These are phyloP conservation scores for Anthracocystis panici-leucophaei DNA, from an alignment of 1,284 basidiomycete species.

Conservation along the genomic window DNA sequence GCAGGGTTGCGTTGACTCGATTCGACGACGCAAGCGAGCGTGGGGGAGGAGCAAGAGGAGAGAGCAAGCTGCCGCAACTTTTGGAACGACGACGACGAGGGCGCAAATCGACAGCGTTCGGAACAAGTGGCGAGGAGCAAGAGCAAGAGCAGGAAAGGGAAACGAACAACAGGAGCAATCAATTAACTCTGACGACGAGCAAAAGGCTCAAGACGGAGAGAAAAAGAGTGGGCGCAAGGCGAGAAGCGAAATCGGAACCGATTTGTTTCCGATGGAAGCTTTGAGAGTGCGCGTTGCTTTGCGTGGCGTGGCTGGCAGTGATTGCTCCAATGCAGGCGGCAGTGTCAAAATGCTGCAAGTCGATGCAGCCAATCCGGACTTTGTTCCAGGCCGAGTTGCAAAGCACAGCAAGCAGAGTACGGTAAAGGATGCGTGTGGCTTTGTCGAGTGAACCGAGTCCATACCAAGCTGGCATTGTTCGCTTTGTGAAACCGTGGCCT, in stretches of 20 bases:
- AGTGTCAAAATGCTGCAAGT: no score
- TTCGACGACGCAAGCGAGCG: conserved; percentile 3
- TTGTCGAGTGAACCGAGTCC: no score
- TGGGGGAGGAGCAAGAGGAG: neutral
- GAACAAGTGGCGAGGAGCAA: neutral
- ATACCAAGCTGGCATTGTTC: neutral
- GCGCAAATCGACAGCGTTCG: neutral
- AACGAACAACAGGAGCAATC: neutral
- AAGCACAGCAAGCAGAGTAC: no score
- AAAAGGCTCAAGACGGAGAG: no score
- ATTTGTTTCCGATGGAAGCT: conserved; percentile 3
- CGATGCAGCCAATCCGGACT: no score
- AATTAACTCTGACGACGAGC: neutral
- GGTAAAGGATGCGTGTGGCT: no score
- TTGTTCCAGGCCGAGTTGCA: no score
- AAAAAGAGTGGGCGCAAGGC: conserved; percentile 1
- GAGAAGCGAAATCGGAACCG: neutral
- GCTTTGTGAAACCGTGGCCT: neutral
- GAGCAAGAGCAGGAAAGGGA: neutral
- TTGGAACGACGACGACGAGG: neutral
- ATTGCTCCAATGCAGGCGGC: no score
- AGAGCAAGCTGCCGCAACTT: neutral
- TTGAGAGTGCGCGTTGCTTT: no score
- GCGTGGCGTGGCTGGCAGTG: neutral
- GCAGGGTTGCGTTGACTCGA: neutral